A percentile compares a stretch with the other conserved stretches of the same genome.
Conservation (phyloP, 225 moss, liverwort and hornwort genomes). For the Asterella californica region DNA sequence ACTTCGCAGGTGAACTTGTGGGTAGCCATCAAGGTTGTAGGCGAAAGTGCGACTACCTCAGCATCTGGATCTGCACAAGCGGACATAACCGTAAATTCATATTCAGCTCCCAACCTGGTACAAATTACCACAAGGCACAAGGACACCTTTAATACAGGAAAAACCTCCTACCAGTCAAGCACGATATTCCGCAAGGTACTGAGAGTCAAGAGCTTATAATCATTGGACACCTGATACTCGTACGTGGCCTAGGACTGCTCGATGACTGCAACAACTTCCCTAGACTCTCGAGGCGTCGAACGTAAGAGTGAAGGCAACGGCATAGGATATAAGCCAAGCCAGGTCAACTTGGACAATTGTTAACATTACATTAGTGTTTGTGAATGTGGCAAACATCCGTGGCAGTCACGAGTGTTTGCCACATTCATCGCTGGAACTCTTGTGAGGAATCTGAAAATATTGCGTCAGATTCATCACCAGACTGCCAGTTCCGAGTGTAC, state of each 20-base stretch:
- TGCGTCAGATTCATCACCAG: not conserved
- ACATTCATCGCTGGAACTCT: no score
- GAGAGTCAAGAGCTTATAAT: no score
- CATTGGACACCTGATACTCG: no score
- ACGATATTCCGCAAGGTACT: not conserved
- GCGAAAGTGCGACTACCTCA: constrained; percentile 94
- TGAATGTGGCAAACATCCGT: no score
- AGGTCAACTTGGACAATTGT: not conserved
- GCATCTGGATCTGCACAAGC: constrained; percentile 61
- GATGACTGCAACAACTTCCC: not conserved
- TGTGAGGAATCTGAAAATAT: no score
- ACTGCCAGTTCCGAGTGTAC: not conserved
- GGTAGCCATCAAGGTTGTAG: constrained; percentile 95
- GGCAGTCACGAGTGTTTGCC: no score
- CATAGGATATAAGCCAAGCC: no score
- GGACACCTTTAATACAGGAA: not conserved
- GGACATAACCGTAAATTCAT: not conserved
- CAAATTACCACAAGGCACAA: not conserved
- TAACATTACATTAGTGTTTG: no score
- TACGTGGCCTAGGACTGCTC: no score
- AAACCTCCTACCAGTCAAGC: not conserved
- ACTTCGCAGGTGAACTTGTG: constrained; percentile 99
- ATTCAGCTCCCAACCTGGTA: not conserved
- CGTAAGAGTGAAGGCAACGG: no score
- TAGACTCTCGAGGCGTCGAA: no score